Base-by-base conservation (phyloP, 768 basidiomycete species). In the Exidia glandulosa region DNA sequence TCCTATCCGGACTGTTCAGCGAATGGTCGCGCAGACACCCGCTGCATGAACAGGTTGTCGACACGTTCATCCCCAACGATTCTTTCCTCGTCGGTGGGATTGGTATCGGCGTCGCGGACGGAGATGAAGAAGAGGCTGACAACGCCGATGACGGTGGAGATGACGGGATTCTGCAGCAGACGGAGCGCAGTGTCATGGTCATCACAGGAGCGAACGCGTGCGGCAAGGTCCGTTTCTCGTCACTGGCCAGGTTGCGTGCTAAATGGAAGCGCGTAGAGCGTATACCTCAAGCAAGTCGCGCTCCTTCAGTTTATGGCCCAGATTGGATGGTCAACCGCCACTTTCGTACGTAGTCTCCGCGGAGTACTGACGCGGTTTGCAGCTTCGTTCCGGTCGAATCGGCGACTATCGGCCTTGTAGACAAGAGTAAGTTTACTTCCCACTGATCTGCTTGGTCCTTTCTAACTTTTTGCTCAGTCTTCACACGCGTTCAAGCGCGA, bases 141-240 rank as follows among this genome's bases (percentile, higher is more conserved):
- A 16, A n/a, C 30, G 16, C 55, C 13, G 60, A 60, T 16, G 16
- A 52, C 6, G 27, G 12, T 9, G 25, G 16, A 4, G n/a, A n/a
- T n/a, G n/a, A n/a, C n/a, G 50, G 50, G 14, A 54, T 54, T 34
- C 32, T 50, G 14, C 50, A 60, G 16, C 57, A 62, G 57, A 58
- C 33, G 25, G 73, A 64, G 60, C 83, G 81, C 61, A 90, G 88
- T 59, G 68, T 92, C 16, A 64, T 90, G 59, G 73, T 94, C 2
- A 89, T 91, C 65, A 96, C 92, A 2, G 95, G 95, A 16, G 91
- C 95, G 5, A 98, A 97, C 73, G 93, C 90, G 3, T 94, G 91
- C 62, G 95, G 95, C 61, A 98, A 97, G 81, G 90, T 88, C 56
- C 56, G 70, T 61, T 56, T 30, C 30, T 37, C 3, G 25, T 16